A percentile compares a stretch with the other conserved stretches of the same genome.
Evolutionary conservation across 2,329 filamentous ascomycete genomes (phyloP).

Genomic region (Penicillium rolfsii): DNA sequence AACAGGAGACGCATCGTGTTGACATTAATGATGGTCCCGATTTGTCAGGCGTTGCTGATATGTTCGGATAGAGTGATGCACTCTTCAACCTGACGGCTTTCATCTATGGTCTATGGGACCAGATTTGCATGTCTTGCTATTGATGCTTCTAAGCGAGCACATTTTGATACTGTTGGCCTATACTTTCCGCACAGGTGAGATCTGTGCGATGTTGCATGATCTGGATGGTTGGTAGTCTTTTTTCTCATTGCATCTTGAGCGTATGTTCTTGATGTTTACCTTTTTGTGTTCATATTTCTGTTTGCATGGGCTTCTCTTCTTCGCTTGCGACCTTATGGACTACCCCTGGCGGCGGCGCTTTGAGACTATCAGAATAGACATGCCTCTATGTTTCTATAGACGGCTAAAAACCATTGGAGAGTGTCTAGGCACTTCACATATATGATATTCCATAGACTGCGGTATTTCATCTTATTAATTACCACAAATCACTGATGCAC

Average conservation of each 20-base stretch:
- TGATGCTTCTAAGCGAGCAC: neutral
- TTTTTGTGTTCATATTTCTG: conserved; percentile 1
- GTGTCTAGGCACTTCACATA: conserved; percentile 8
- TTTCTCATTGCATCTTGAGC: conserved; percentile 16
- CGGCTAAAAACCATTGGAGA: conserved; percentile 14
- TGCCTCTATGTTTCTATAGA: conserved; percentile 16
- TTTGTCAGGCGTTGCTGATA: conserved; percentile 56
- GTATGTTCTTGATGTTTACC: conserved; percentile 9
- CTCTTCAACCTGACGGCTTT: neutral
- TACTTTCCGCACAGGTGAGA: neutral
- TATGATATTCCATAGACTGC: neutral
- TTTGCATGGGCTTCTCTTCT: conserved; percentile 13
- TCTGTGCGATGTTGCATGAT: neutral
- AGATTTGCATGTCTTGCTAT: neutral
- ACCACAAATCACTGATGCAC: neutral
- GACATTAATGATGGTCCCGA: conserved; percentile 54
- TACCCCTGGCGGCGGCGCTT: conserved; percentile 27
- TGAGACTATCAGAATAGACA: conserved; percentile 22
- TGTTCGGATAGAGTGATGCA: conserved; percentile 50
- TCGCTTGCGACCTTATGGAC: conserved; percentile 19
- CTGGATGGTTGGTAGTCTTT: conserved; percentile 3
- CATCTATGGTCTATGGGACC: neutral
- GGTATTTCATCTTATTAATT: neutral
- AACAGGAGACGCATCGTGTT: conserved; percentile 46
- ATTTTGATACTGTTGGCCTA: neutral